Conservation (phyloP, 78 protist genomes). For the Chrysochromulina tobinii region DNA sequence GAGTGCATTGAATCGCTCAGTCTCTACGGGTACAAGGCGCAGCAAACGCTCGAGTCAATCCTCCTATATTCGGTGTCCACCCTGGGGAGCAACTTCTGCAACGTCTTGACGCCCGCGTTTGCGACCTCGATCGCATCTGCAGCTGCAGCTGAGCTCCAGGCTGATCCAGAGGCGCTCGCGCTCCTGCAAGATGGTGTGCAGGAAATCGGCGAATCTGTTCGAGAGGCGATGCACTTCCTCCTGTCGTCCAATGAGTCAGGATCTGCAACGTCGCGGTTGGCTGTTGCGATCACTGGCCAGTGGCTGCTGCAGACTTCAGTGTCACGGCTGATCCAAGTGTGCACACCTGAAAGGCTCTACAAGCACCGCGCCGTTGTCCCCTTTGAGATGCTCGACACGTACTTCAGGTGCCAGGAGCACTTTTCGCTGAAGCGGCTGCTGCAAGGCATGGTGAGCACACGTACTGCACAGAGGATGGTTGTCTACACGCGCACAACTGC, state of each 20-base stretch:
- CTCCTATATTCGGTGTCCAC: neutral
- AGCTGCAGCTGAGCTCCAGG: neutral
- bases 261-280: too few relatives aligned
- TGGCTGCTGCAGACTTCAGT: neutral
- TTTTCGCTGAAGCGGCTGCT: neutral
- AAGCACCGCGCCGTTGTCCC: neutral
- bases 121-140: too few relatives aligned
- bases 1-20: neutral
- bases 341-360: neutral
- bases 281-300: neutral
- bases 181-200: neutral
- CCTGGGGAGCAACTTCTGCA: too few relatives aligned
- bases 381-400: neutral
- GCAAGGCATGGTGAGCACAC: too few relatives aligned
- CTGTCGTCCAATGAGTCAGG: neutral
- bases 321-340: neutral
- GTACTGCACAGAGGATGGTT: too few relatives aligned
- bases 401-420: neutral
- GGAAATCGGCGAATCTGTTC: neutral
- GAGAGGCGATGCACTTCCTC: too few relatives aligned
- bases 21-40: neutral
- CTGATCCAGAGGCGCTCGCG: neutral
- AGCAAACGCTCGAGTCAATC: neutral
- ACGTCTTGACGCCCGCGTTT: too few relatives aligned
- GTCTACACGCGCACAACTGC: slow-evolving; percentile 5